Evolutionary conservation across 495 filamentous ascomycete species (phyloP).

Genomic region (Penicillium bovifimosum): DNA sequence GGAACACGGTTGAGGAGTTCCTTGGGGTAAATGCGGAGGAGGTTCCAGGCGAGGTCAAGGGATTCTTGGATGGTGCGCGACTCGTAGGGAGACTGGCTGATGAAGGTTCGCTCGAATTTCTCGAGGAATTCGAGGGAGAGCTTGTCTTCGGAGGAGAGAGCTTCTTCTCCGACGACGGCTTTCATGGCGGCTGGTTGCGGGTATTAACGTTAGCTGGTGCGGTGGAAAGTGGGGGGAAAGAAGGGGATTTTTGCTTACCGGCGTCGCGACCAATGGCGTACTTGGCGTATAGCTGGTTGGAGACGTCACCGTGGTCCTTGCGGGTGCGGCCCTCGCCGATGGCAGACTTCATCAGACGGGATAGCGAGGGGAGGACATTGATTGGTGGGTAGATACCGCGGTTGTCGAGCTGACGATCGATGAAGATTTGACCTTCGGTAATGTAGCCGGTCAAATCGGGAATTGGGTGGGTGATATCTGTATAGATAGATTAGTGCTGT

Average conservation of each 20-base stretch:
- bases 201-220: neutral
- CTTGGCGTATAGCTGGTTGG: conserved; percentile 99
- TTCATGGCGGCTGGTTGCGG: conserved; percentile 81
- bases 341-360: conserved; percentile 99
- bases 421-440: conserved; percentile 96
- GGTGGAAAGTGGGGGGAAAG: no score
- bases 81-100: conserved; percentile 89
- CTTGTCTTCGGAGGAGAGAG: conserved; percentile 91
- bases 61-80: conserved; percentile 83
- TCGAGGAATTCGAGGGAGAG: conserved; percentile 96
- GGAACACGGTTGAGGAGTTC: conserved; percentile 97
- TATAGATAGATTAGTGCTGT: conserved; percentile 7
- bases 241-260: conserved; percentile 27
- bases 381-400: conserved; percentile 97
- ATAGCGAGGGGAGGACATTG: conserved; percentile 97
- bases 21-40: conserved; percentile 94
- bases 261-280: conserved; percentile 99
- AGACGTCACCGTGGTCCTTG: conserved; percentile 95
- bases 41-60: conserved; percentile 90
- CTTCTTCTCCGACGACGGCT: conserved; percentile 97
- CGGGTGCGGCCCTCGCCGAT: conserved; percentile 95
- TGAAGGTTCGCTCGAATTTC: conserved; percentile 93
- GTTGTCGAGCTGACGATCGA: conserved; percentile 93
- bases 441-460: conserved; percentile 99
- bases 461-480: conserved; percentile 98